Evolutionary conservation across 495 filamentous ascomycete genomes (phyloP), one percentile per base, ranked within the genome.

Genomic region (Penicillium ochrochloron): DNA sequence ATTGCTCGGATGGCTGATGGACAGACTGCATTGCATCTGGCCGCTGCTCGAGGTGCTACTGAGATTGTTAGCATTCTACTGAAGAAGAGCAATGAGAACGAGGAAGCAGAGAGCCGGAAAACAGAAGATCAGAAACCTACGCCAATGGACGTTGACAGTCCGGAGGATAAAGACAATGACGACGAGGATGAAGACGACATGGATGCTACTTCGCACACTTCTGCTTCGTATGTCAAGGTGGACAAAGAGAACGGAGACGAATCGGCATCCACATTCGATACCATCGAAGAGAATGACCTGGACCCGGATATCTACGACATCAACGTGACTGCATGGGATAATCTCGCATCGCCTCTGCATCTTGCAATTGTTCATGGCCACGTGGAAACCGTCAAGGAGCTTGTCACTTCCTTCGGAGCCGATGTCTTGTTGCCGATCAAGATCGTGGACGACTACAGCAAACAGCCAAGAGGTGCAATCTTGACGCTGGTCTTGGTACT

Each of bases 231-330:
- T 56, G 83, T 93, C 52, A 90, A 92, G 56, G 76, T 94, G 35
- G 76, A 79, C 10, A 70, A 80, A 4, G 74, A 73, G 0, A 65
- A 77, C 9, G 70, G 79, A 33, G 64, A 72, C 17, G 68, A 68
- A 9, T 55, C 60, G 4, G 74, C 78, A 25, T 66, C 19, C 6
- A 65, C 77, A 15, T 70, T 70, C 5, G 78, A 80, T 14, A 60
- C 53, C 3, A 41, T 69, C 3, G 85, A 86, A n/a, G 83, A 86
- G 8, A 80, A 85, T 39, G 83, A 88, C 8, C 80, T 83, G 11
- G 88, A 90, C 29, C 90, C 90, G 5, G 90, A 96, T 73, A 82
- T 93, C 60, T 93, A 90, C 72, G 89, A 93, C 58, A 82, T 93
- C 59, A 88, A 94, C 66, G 82, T 88, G 7, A 66, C 88, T 11